A percentile compares a stretch with the other conserved stretches of the same genome.
phyloP scores from a whole-genome alignment of 257 asterid genomes.

The Ballota nigra region DNA sequence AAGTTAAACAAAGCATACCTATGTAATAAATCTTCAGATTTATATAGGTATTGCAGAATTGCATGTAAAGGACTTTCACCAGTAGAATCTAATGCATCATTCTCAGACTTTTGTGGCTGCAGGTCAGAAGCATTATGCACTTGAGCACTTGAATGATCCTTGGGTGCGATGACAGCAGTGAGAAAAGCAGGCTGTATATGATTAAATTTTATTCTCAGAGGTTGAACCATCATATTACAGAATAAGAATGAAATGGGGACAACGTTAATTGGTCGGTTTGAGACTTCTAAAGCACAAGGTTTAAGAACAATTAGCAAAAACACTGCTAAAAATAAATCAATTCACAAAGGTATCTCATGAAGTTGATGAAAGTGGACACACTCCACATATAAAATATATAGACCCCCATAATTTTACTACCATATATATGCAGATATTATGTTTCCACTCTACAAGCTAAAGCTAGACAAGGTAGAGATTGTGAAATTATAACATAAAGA shows the following conservation, averaged over 20 bases:
- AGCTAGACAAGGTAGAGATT: not conserved
- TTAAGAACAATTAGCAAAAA: conserved; percentile 3
- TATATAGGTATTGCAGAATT: conserved; percentile 49
- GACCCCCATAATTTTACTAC: not conserved
- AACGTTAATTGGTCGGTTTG: conserved; percentile 3
- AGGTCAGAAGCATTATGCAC: conserved; percentile 31
- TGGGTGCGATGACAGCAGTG: conserved; percentile 45
- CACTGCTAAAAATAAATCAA: not conserved
- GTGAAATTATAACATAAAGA: conserved; percentile 1
- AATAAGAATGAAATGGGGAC: not conserved
- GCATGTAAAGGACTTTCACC: conserved; percentile 44
- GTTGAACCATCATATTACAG: not conserved
- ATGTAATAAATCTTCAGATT: conserved; percentile 57
- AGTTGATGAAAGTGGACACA: not conserved
- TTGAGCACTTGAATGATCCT: conserved; percentile 39
- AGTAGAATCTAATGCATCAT: conserved; percentile 34
- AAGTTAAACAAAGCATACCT: conserved; percentile 40
- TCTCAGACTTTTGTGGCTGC: conserved; percentile 34
- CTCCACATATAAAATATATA: not conserved
- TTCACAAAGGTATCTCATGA: conserved; percentile 5
- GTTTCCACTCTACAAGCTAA: conserved; percentile 2
- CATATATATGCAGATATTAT: not conserved
- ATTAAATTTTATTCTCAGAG: not conserved
- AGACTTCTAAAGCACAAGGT: conserved; percentile 6
- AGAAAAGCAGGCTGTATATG: conserved; percentile 80